phyloP scores from a whole-genome alignment of 768 basidiomycete species.

The Phylloporus sp. region DNA sequence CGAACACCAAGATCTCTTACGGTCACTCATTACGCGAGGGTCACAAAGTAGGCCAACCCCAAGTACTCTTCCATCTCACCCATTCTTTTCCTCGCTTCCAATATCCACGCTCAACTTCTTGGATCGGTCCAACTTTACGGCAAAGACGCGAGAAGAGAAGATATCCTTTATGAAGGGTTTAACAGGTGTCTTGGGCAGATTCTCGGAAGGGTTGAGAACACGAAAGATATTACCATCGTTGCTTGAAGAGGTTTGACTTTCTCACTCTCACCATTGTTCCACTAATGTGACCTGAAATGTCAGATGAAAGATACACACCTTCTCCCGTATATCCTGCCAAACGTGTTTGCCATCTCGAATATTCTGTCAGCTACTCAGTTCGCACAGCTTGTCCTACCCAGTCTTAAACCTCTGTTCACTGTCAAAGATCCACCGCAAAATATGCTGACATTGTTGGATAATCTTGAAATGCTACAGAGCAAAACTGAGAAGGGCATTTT shows the following conservation, averaged over 20 bases:
- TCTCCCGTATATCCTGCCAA: constrained; percentile 92
- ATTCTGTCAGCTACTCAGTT: constrained; percentile 78
- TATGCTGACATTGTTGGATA: constrained; percentile 90
- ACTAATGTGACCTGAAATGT: constrained; percentile 7
- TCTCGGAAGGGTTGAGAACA: constrained; percentile 80
- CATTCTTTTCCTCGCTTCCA: constrained; percentile 93
- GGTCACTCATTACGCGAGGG: constrained; percentile 75
- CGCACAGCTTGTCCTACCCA: constrained; percentile 73
- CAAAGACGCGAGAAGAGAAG: constrained; percentile 93
- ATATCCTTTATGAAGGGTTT: constrained; percentile 94
- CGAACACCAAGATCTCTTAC: constrained; percentile 57
- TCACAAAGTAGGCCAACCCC: constrained; percentile 71
- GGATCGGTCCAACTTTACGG: constrained; percentile 91
- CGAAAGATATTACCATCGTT: constrained; percentile 90
- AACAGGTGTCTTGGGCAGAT: constrained; percentile 70
- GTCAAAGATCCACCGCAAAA: constrained; percentile 96
- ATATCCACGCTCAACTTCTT: constrained; percentile 95
- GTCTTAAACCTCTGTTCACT: constrained; percentile 82
- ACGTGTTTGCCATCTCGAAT: constrained; percentile 86
- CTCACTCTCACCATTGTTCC: background rate
- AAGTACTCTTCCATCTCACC: constrained; percentile 69
- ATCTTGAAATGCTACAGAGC: constrained; percentile 76
- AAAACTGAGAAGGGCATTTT: constrained; percentile 88
- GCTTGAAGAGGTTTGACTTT: constrained; percentile 75
- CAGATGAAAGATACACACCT: constrained; percentile 94